Percentiles rank a stretch among this genome's conserved stretches.
These are phyloP conservation scores for Vigna radiata DNA, from an alignment of 306 rosid species.

Conservation along the genomic window DNA sequence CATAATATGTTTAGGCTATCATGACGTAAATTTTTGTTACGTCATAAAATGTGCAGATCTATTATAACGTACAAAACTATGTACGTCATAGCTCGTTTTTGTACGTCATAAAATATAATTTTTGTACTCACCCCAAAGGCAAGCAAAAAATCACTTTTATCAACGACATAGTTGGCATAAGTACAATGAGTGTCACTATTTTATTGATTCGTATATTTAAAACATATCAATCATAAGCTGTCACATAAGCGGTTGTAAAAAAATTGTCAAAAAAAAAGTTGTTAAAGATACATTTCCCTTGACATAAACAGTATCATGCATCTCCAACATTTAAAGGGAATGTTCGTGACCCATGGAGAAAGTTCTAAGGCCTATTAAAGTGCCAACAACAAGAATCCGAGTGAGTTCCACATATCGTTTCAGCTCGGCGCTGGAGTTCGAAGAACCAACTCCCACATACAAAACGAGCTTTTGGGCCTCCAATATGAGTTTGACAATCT, in stretches of 20 bases:
- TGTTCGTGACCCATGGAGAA: constrained; percentile 54
- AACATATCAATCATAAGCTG: too few species aligned
- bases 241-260: too few species aligned
- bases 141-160: constrained; percentile 74
- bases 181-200: too few species aligned
- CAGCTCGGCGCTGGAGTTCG: constrained; percentile 75
- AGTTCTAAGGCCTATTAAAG: constrained; percentile 90
- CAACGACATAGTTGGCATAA: constrained; percentile 78
- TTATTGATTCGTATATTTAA: too few species aligned
- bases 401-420: constrained; percentile 70
- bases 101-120: too few species aligned
- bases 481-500: constrained; percentile 60
- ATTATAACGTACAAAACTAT: too few species aligned
- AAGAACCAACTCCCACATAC: constrained; percentile 89
- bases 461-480: constrained; percentile 78
- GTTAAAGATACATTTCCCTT: too few species aligned
- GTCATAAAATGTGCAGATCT: too few species aligned
- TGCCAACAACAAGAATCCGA: constrained; percentile 79
- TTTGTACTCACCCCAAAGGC: constrained; percentile 89
- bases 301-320: constrained; percentile 88
- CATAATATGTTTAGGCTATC: too few species aligned
- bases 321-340: constrained; percentile 91
- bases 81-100: too few species aligned
- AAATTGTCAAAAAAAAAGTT: too few species aligned
- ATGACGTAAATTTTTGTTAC: too few species aligned